Base-by-base conservation (phyloP, 2,329 filamentous ascomycete species). In the Thermochaetoides dissita region DNA sequence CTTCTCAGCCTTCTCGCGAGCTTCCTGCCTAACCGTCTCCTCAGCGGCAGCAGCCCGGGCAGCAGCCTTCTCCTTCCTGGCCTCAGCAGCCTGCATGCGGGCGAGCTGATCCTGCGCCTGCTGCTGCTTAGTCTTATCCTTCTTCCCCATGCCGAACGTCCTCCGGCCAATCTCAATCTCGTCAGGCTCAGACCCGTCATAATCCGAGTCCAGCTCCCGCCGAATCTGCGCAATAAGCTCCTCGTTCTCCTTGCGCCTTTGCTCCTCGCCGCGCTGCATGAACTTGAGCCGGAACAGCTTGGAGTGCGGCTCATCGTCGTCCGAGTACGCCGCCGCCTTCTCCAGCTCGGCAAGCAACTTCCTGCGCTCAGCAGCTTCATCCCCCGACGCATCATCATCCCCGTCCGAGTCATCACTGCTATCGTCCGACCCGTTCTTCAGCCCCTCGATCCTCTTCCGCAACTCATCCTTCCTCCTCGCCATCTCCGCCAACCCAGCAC, bases 221-320 rank as follows among this genome's bases (percentile, higher is more conserved):
- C 79, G 72, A 38, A 95, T 74, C 51, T 77, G 69, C 35, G 68
- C 71, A 9, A 85, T 65, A 43, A 85, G 74, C 43, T 84, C 81
- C 53, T 94, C 84, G 51, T 96, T 95, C 44, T 78, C 74, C 48
- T 81, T 76, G 59, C 81, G 87, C 54, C 78, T 77, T 33, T 78
- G 71, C 29, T 81, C 82, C 55, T 95, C 88, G 1, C 87, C 85
- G 51, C 81, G 86, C 54, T 81, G 78, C 91, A 98, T 96, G 59
- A 98, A 98, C 47, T 85, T 84, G 81, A 98, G 86, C 40, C 74
- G 73, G 61, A 84, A 78, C 6, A 98, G 65, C 52, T 76, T 81
- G 10, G 80, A 79, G 51, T 73, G 69, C 0, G 74, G 73, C 11
- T 63, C 64, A 17, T 73, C 70, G 29, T 73, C 70, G 10, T 69